Evolutionary conservation across 2,329 filamentous ascomycete genomes (phyloP).

Genomic region (Fusarium mexicanum): DNA sequence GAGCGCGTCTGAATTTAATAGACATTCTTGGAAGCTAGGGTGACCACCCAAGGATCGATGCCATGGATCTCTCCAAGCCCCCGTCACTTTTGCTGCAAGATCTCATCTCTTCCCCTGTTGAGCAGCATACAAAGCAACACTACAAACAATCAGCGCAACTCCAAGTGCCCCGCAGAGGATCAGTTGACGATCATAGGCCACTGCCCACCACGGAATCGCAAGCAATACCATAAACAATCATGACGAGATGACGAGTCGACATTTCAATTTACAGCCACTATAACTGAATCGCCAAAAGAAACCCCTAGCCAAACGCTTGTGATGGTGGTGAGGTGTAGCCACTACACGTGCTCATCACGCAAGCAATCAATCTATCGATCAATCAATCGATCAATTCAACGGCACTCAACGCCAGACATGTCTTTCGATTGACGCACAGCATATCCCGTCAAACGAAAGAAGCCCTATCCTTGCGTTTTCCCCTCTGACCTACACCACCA

Average conservation of each 20-base stretch:
- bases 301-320: neutral
- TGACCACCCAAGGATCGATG: constrained; percentile 15
- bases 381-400: constrained; percentile 20
- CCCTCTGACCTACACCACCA: neutral
- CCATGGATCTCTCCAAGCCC: constrained; percentile 19
- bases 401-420: constrained; percentile 15
- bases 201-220: constrained; percentile 17
- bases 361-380: constrained; percentile 12
- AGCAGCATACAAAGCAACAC: constrained; percentile 5
- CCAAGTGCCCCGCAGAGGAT: constrained; percentile 24
- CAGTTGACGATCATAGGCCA: constrained; percentile 29
- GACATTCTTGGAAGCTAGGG: constrained; percentile 10
- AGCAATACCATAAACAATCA: constrained; percentile 26
- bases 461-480: neutral
- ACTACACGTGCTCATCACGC: constrained; percentile 23
- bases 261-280: constrained; percentile 1
- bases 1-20: neutral
- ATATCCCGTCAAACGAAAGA: constrained; percentile 9
- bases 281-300: constrained; percentile 7
- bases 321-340: constrained; percentile 12
- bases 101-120: constrained; percentile 30
- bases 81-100: constrained; percentile 21
- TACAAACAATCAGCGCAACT: neutral
- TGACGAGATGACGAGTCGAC: constrained; percentile 21
- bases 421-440: constrained; percentile 22